A percentile compares a stretch with the other conserved stretches of the same genome.
phyloP scores from a whole-genome alignment of 495 filamentous ascomycete genomes.

The Penicillium malachiteum region DNA sequence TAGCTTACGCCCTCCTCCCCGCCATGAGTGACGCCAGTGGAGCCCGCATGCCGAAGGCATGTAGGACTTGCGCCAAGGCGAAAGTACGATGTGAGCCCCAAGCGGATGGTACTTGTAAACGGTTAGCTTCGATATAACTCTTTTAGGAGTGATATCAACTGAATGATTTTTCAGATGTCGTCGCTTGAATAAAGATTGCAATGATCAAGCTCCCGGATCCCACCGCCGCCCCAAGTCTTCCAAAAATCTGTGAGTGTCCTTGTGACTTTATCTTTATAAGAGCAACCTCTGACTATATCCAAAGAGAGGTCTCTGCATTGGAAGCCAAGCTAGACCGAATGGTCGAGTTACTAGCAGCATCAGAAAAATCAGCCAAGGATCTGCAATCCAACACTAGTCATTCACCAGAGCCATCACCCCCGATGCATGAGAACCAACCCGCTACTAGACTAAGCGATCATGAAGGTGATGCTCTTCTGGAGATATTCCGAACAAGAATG shows the following conservation, averaged over 20 bases:
- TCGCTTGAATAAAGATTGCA: constrained; percentile 26
- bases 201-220: constrained; percentile 21
- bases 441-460: not conserved
- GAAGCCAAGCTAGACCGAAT: constrained; percentile 27
- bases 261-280: not conserved
- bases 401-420: constrained; percentile 1
- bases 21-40: not conserved
- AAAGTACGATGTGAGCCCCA: constrained; percentile 29
- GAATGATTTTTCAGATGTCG: constrained; percentile 14
- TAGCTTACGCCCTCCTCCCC: not conserved
- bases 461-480: constrained; percentile 15
- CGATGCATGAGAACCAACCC: not conserved
- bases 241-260: constrained; percentile 9
- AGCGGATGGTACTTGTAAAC: constrained; percentile 18
- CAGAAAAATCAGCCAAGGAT: constrained; percentile 7
- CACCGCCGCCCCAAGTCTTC: constrained; percentile 17
- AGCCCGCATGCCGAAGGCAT: constrained; percentile 22
- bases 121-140: constrained; percentile 8
- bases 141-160: not conserved
- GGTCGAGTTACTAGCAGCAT: constrained; percentile 23
- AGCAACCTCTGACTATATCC: not conserved
- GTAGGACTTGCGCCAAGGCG: constrained; percentile 27
- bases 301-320: constrained; percentile 18
- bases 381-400: constrained; percentile 4
- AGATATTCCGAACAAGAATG: constrained; percentile 16